Evolutionary conservation across 805 yeast genomes (phyloP).

Genomic region (Maudiozyma serrabonitensis): DNA sequence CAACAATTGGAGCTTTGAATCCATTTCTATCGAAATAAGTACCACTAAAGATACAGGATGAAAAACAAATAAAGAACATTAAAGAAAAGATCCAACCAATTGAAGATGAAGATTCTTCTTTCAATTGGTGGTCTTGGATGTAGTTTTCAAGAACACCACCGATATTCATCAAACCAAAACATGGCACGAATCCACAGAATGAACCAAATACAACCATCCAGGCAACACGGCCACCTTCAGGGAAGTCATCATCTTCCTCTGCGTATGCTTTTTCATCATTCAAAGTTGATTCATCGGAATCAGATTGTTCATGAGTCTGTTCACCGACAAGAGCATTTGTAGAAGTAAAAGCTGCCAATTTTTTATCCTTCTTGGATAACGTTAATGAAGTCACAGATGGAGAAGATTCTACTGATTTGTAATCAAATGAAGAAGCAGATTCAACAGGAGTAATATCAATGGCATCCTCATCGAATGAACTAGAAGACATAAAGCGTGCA

Average conservation of each 20-base stretch:
- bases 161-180: constrained; percentile 48
- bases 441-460: not conserved
- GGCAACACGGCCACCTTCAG: constrained; percentile 54
- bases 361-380: not conserved
- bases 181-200: constrained; percentile 44
- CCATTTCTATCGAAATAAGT: constrained; percentile 50
- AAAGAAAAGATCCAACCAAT: constrained; percentile 61
- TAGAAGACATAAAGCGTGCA: not conserved
- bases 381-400: not conserved
- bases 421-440: not conserved
- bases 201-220: constrained; percentile 49
- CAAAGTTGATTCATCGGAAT: not conserved
- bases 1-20: constrained; percentile 32
- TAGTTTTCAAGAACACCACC: constrained; percentile 57
- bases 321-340: not conserved
- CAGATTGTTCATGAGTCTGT: not conserved
- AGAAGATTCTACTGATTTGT: not conserved
- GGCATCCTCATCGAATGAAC: not conserved
- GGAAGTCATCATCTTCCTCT: constrained; percentile 25
- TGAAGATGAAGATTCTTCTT: constrained; percentile 35
- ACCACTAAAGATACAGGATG: constrained; percentile 44
- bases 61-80: constrained; percentile 39
- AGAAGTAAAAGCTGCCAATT: not conserved
- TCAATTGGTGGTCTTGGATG: constrained; percentile 45
- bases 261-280: constrained; percentile 1